Evolutionary conservation across 1,139 yeast genomes (phyloP).

Genomic region (Magnusiomyces sp.): DNA sequence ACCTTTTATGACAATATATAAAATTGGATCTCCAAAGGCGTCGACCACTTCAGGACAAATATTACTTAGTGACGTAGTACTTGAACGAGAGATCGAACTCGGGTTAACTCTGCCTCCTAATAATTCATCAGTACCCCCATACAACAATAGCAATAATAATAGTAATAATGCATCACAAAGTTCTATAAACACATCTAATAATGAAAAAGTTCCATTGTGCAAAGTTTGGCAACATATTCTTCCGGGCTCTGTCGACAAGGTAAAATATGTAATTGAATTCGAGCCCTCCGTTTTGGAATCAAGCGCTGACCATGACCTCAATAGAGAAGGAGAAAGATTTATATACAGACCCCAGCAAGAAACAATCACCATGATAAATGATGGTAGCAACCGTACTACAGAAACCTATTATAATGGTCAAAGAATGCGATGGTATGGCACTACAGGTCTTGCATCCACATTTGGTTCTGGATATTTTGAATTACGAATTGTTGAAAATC

Average conservation of each 20-base stretch:
- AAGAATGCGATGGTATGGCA: conserved; percentile 18
- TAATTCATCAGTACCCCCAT: too few species aligned
- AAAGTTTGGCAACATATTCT: conserved; percentile 13
- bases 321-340: too few species aligned
- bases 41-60: neutral
- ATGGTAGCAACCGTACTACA: conserved; percentile 16
- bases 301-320: too few species aligned
- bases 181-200: neutral
- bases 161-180: too few species aligned
- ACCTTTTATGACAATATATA: conserved; percentile 12
- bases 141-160: too few species aligned
- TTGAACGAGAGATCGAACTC: neutral
- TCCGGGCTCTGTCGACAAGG: conserved; percentile 5
- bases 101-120: too few species aligned
- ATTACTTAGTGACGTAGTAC: neutral
- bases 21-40: conserved; percentile 5
- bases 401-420: conserved; percentile 14
- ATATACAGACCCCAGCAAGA: too few species aligned
- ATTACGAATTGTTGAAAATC: conserved; percentile 14
- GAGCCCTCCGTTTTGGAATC: conserved; percentile 9
- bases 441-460: conserved; percentile 19
- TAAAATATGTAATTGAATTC: conserved; percentile 11
- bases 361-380: conserved; percentile 14
- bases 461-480: conserved; percentile 20
- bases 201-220: conserved; percentile 8